A percentile compares a stretch with the other conserved stretches of the same genome.
Evolutionary conservation across 2,329 filamentous ascomycete species (phyloP).

Genomic region (Hypoxylon rubiginosum): DNA sequence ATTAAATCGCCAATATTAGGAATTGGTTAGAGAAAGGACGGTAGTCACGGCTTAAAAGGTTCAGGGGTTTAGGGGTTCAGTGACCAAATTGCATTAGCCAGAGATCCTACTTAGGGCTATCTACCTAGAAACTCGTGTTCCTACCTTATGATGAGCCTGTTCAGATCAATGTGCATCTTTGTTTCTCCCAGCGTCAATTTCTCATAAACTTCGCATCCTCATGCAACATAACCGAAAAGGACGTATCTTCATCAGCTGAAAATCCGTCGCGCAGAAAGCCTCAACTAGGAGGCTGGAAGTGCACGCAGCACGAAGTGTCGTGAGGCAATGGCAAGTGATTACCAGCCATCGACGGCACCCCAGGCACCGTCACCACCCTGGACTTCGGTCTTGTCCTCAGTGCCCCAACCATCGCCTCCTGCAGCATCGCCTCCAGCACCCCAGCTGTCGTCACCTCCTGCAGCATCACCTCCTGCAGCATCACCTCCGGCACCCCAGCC

Average conservation of each 20-base stretch:
- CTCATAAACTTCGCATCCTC: constrained; percentile 3
- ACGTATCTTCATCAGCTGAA: background rate
- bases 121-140: constrained; percentile 24
- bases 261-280: background rate
- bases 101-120: constrained; percentile 26
- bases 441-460: constrained; percentile 6
- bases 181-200: background rate
- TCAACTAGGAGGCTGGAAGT: background rate
- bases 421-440: constrained; percentile 1
- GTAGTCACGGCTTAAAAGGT: background rate
- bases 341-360: background rate
- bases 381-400: too few relatives aligned
- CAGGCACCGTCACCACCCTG: background rate
- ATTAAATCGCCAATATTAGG: background rate
- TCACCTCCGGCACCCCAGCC: background rate
- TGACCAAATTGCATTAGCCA: constrained; percentile 13
- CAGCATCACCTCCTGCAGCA: constrained; percentile 8
- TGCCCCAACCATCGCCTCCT: constrained; percentile 1
- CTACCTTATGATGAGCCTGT: constrained; percentile 8
- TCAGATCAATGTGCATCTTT: background rate
- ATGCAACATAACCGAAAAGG: background rate
- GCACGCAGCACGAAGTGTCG: background rate
- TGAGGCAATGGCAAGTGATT: background rate
- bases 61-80: background rate
- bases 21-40: background rate